Conservation (phyloP, 2,329 filamentous ascomycete species). For the Aspergillus sp. region DNA sequence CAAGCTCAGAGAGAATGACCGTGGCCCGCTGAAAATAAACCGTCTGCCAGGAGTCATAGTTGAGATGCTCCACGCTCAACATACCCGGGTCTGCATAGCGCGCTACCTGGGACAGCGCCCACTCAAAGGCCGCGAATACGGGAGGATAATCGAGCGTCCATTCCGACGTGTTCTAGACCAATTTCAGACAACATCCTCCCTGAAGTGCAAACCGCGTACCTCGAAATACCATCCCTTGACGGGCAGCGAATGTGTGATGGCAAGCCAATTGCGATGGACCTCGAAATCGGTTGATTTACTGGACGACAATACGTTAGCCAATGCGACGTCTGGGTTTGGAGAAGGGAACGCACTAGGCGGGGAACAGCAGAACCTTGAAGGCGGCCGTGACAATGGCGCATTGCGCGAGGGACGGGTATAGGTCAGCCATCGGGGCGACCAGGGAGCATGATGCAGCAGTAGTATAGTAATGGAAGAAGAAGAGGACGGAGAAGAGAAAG, state of each 20-base stretch:
- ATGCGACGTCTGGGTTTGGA: too few species aligned
- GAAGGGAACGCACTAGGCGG: slow-evolving; percentile 90
- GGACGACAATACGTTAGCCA: slow-evolving; percentile 7
- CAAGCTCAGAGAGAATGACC: slow-evolving; percentile 74
- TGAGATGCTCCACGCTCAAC: slow-evolving; percentile 69
- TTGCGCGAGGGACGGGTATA: slow-evolving; percentile 80
- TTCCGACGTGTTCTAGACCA: slow-evolving; percentile 74
- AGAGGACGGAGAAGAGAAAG: slow-evolving; percentile 1
- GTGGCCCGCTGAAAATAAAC: slow-evolving; percentile 87
- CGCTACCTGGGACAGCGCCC: slow-evolving; percentile 74
- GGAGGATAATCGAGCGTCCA: slow-evolving; percentile 99
- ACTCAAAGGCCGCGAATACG: slow-evolving; percentile 97
- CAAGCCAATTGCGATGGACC: slow-evolving; percentile 97
- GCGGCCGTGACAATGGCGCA: slow-evolving; percentile 78
- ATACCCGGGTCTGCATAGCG: slow-evolving; percentile 69
- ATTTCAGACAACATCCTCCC: background rate
- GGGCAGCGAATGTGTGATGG: slow-evolving; percentile 83
- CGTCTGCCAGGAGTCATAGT: slow-evolving; percentile 87
- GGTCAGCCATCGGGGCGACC: slow-evolving; percentile 59
- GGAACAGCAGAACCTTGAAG: slow-evolving; percentile 85
- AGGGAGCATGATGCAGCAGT: slow-evolving; percentile 15
- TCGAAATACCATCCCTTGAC: slow-evolving; percentile 91
- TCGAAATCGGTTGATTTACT: slow-evolving; percentile 99
- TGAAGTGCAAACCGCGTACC: slow-evolving; percentile 41
- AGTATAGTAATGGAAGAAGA: slow-evolving; percentile 2